Conservation (phyloP, 805 yeast genomes). For the Sugiyamaella valdiviana region DNA sequence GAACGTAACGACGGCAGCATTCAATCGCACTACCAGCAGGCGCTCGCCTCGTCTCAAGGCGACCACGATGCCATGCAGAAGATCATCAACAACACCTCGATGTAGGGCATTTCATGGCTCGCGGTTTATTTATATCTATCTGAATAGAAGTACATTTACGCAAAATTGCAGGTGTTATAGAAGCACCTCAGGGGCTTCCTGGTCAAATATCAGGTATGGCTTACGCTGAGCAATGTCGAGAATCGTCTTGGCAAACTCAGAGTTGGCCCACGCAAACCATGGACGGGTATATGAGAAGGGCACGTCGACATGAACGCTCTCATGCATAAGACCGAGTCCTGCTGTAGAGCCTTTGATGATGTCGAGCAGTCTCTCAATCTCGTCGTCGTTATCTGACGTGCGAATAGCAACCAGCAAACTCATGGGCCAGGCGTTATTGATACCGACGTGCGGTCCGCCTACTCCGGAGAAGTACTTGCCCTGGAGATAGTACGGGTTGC, state of each 20-base stretch:
- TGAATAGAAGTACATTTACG: background rate
- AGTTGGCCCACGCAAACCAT: constrained; percentile 94
- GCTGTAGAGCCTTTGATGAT: constrained; percentile 57
- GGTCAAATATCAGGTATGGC: constrained; percentile 58
- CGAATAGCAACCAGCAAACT: constrained; percentile 67
- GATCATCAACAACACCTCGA: constrained; percentile 6
- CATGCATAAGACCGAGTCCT: constrained; percentile 79
- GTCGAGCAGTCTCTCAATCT: constrained; percentile 47
- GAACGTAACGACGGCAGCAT: constrained; percentile 34
- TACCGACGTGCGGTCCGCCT: constrained; percentile 89
- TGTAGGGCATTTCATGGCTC: background rate
- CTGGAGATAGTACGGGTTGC: constrained; percentile 70
- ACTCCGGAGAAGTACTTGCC: constrained; percentile 67
- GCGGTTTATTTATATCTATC: background rate
- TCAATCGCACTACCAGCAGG: constrained; percentile 66
- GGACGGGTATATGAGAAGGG: constrained; percentile 55
- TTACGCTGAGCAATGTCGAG: constrained; percentile 64
- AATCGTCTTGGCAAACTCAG: constrained; percentile 86
- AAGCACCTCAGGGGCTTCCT: background rate
- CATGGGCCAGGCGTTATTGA: constrained; percentile 86
- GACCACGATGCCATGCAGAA: constrained; percentile 20
- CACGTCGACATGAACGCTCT: constrained; percentile 61
- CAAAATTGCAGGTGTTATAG: background rate
- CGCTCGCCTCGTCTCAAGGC: constrained; percentile 36
- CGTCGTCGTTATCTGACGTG: constrained; percentile 66